Evolutionary conservation across 192 early-diverging fungal genomes (phyloP), one percentile per base, ranked within the genome.

Genomic region (Spizellomyces sp.): DNA sequence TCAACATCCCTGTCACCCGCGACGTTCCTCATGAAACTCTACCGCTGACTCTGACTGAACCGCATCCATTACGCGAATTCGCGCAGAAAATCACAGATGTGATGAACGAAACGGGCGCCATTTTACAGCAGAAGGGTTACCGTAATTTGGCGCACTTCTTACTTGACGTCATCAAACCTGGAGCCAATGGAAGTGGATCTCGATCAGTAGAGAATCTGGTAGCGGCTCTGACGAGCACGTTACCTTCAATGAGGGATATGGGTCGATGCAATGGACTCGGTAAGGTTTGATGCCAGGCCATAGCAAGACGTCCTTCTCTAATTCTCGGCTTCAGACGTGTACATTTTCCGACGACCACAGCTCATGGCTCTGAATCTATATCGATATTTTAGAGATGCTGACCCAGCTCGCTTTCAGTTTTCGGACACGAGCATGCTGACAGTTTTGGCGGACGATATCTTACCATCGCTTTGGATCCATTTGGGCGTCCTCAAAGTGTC

Each of bases 281-380:
- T 36, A 36, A n/a, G 27, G 27, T 36, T 0, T 36, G 27, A 36
- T 36, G 27, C 27, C 27, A 36, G 27, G 1, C 27, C 3, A 36
- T 36, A 36, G 27, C 27, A 36, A 3, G 27, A 36, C 27, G 27
- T 36, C 27, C 0, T 36, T 36, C 3, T 36, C 27, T 36, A 36
- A 36, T 36, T 0, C 27, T 77, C 79, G 8, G 59, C 69, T 22
- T 58, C 88, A 10, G 75, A 89, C 56, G 85, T 91, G 0, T 95
- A 92, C 75, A 58, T 94, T 9, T 91, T 92, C 76, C 92, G 91
- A 62, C 90, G 90, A 76, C 90, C 93, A 0, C 88, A 94, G 68
- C 79, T 92, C 10, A 76, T 94, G 15, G 87, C 85, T 5, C 85
- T 83, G 47, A 87, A 88, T 42, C 72, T 93, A 5, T 84, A 81